Conservation (phyloP, 2,329 filamentous ascomycete species). For the Venturia nashicola region DNA sequence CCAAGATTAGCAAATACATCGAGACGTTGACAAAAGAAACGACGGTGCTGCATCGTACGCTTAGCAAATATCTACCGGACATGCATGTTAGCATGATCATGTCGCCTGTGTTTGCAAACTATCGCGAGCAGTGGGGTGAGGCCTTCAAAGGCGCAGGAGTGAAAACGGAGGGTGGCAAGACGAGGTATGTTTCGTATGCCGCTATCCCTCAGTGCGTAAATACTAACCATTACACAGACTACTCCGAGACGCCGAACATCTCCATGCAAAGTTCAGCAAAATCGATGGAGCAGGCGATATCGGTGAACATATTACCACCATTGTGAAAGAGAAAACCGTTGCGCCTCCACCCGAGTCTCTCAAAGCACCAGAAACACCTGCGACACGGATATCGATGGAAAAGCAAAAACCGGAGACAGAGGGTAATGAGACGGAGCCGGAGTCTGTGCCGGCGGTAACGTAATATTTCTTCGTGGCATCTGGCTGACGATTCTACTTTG, state of each 20-base stretch:
- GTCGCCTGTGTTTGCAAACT: slow-evolving; percentile 70
- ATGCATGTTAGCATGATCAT: slow-evolving; percentile 71
- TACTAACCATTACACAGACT: slow-evolving; percentile 42
- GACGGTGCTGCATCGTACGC: slow-evolving; percentile 67
- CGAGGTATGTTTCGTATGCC: slow-evolving; percentile 44
- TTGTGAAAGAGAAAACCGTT: slow-evolving; percentile 47
- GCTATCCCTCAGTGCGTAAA: slow-evolving; percentile 10
- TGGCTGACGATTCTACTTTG: neutral
- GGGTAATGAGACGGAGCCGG: neutral
- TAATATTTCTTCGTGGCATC: neutral
- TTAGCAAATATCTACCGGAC: slow-evolving; percentile 71
- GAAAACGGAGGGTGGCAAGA: slow-evolving; percentile 54
- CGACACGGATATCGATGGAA: neutral
- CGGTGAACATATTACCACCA: slow-evolving; percentile 54
- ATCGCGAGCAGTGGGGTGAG: slow-evolving; percentile 65
- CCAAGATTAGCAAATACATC: slow-evolving; percentile 57
- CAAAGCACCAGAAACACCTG: neutral
- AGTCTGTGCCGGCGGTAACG: neutral
- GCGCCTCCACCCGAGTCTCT: neutral
- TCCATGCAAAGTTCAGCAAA: slow-evolving; percentile 58
- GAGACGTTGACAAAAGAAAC: slow-evolving; percentile 82
- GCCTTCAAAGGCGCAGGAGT: slow-evolving; percentile 55
- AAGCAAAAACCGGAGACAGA: neutral
- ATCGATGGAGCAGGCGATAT: slow-evolving; percentile 69
- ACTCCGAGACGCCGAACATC: slow-evolving; percentile 61